These are phyloP conservation scores for Aspergillus sp. DNA, from an alignment of 2,329 filamentous ascomycete genomes.

Conservation along the genomic window DNA sequence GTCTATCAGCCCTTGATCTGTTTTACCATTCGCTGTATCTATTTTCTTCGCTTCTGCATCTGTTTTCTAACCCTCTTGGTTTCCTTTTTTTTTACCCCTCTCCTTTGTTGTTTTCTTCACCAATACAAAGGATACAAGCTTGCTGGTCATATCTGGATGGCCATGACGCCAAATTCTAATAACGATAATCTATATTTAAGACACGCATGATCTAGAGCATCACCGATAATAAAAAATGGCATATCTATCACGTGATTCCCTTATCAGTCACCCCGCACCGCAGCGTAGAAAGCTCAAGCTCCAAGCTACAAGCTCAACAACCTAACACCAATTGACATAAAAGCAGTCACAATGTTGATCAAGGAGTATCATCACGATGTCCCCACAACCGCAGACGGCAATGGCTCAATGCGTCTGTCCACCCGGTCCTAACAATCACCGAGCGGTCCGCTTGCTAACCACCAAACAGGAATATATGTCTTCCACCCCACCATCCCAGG, in stretches of 20 bases:
- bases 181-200: conserved; percentile 3
- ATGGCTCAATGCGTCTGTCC: conserved; percentile 39
- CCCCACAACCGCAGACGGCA: conserved; percentile 37
- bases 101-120: neutral
- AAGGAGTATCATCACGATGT: conserved; percentile 39
- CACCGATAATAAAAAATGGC: neutral
- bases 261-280: conserved; percentile 7
- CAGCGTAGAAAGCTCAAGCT: neutral
- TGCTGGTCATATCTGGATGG: neutral
- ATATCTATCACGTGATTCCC: conserved; percentile 1
- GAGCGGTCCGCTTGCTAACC: neutral
- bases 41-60: conserved; percentile 5
- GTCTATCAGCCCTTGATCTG: neutral
- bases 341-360: conserved; percentile 32
- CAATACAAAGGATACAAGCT: neutral
- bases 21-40: conserved; percentile 11
- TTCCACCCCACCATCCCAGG: conserved; percentile 83
- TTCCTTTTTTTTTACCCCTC: neutral
- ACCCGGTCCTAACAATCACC: neutral
- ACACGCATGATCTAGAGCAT: neutral
- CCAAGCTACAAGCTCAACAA: neutral
- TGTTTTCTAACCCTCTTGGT: conserved; percentile 6
- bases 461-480: conserved; percentile 71
- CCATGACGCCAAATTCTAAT: neutral
- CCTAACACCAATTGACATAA: neutral